phyloP scores from a whole-genome alignment of 768 basidiomycete species.

The Jaapia argillacea region DNA sequence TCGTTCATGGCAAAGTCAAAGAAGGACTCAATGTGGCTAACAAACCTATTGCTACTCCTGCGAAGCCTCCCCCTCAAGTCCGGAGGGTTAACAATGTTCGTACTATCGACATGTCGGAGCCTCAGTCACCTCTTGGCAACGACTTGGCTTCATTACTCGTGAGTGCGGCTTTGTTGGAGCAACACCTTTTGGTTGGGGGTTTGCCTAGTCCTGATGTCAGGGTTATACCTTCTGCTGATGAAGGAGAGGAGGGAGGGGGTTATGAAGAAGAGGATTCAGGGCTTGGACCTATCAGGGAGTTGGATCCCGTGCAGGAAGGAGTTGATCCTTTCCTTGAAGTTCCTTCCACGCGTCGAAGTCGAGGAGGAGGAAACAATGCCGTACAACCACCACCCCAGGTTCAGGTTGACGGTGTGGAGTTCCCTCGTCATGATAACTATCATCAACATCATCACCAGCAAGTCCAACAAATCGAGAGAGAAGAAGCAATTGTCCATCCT shows the following conservation, averaged over 20 bases:
- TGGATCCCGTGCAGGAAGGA: not conserved
- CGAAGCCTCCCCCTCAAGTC: conserved; percentile 16
- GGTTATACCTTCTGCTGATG: conserved; percentile 8
- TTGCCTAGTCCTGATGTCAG: conserved; percentile 22
- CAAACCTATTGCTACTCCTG: conserved; percentile 13
- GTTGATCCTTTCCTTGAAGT: not conserved
- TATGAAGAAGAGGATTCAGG: too few species aligned
- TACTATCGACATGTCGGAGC: conserved; percentile 19
- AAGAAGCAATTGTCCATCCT: too few species aligned
- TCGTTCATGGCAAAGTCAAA: conserved; percentile 20
- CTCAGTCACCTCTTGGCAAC: conserved; percentile 36
- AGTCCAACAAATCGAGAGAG: not conserved
- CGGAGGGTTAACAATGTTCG: conserved; percentile 19
- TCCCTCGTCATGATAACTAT: not conserved
- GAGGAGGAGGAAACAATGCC: too few species aligned
- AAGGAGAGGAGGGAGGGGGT: conserved; percentile 1
- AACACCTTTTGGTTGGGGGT: conserved; percentile 39
- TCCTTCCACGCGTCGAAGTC: not conserved
- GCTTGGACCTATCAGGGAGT: too few species aligned
- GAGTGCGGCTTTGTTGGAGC: conserved; percentile 49
- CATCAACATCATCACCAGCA: not conserved
- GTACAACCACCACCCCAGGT: too few species aligned
- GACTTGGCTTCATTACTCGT: conserved; percentile 47
- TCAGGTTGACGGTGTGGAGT: too few species aligned
- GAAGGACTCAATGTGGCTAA: conserved; percentile 7